Conservation (phyloP, 2,329 filamentous ascomycete genomes). For the Pseudogymnoascus sp. region DNA sequence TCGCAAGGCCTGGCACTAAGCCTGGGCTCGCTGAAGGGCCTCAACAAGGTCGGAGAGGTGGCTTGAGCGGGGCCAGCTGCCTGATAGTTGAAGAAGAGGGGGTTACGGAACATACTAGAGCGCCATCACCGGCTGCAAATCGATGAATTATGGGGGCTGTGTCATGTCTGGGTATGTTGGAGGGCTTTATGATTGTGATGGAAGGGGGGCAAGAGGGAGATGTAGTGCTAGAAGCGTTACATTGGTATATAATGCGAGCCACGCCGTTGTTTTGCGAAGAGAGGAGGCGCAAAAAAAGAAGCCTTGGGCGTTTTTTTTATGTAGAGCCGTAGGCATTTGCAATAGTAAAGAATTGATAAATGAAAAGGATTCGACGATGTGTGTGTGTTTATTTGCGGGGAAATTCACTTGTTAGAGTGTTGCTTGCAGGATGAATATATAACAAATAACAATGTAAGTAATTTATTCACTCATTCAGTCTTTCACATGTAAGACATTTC, state of each 20-base stretch:
- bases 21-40: slow-evolving; percentile 84
- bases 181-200: slow-evolving; percentile 1
- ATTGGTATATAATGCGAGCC: slow-evolving; percentile 9
- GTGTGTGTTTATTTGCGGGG: not conserved
- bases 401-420: not conserved
- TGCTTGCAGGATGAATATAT: not conserved
- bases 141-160: not conserved
- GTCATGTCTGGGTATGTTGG: slow-evolving; percentile 1
- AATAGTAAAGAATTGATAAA: slow-evolving; percentile 9
- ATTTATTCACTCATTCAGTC: not conserved
- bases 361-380: not conserved
- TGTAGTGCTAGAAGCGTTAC: slow-evolving; percentile 5
- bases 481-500: not conserved
- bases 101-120: slow-evolving; percentile 2
- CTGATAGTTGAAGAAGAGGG: not conserved
- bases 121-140: not conserved
- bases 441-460: not conserved
- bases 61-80: slow-evolving; percentile 17
- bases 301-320: slow-evolving; percentile 7
- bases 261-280: slow-evolving; percentile 6
- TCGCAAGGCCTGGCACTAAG: slow-evolving; percentile 92
- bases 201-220: not conserved
- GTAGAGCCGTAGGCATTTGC: not conserved
- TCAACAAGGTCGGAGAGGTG: slow-evolving; percentile 63
- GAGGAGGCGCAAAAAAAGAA: slow-evolving; percentile 9